Base-by-base conservation (phyloP, 2,329 filamentous ascomycete genomes). In the Epicoccum nigrum region DNA sequence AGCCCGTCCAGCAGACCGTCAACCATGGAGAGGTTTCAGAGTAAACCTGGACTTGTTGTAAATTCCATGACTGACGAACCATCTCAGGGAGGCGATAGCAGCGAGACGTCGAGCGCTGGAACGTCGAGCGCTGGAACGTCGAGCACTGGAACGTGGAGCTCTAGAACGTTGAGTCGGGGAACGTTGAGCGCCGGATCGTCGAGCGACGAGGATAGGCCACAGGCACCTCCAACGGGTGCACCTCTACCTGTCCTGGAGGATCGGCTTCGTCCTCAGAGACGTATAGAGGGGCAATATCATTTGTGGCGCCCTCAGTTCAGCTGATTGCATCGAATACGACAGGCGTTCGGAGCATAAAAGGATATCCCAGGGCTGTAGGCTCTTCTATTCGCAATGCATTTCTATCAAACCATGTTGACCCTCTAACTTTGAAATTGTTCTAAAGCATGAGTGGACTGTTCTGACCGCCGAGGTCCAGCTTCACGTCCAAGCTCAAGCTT, bases 11-110 rank as follows among this genome's bases (percentile, higher is more conserved):
- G 57, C 69, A 73, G 55, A 69, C 64, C 42, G 67, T 72, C 7
- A 65, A 64, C 35, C 71, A 73, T 43, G 68, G 68, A 58, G 70
- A 74, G 54, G 71, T 74, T 51, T 74, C 72, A 30, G 71, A 74
- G 38, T 74, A 61, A 62, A 49, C 35, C 23, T 33, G 11, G 7
- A n/a, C 25, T 13, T 12, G 12, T 39, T 35, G 13, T 7, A 15
- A 16, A 12, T 34, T 38, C 33, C 20, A 21, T 52, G 38, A 20
- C 49, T 52, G 44, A 52, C 43, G 40, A 32, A 30, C 25, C 5
- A 21, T 21, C 8, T 30, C n/a, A 48, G 39, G 37, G 13, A 17
- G 31, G 15, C 6, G 17, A 33, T 7, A 19, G 32, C 32, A 47
- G 16, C 33, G 28, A 42, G 15, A 28, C n/a, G 19, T 39, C 16